Percentiles rank a stretch among this genome's conserved stretches.
Evolutionary conservation across 106 monocot species (phyloP).

Genomic region (Phalaenopsis equestris): DNA sequence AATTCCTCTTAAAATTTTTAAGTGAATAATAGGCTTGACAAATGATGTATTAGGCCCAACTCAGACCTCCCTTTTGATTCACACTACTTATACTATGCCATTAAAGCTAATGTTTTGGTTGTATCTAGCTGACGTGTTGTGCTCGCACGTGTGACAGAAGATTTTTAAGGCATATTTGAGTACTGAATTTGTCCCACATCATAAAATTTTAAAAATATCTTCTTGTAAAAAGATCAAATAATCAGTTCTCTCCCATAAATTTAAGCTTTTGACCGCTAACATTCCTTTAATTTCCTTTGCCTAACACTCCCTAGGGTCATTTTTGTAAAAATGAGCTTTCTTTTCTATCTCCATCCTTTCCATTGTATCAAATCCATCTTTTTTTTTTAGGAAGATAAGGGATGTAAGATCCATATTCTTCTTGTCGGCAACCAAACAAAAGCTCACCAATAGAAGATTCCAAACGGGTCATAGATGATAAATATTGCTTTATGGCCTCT

Average conservation of each 20-base stretch:
- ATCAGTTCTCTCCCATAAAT: too few species aligned
- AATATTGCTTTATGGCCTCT: background rate
- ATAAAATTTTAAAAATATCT: too few species aligned
- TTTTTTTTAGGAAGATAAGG: background rate
- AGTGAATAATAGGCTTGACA: background rate
- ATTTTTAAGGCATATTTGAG: too few species aligned
- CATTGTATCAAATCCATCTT: background rate
- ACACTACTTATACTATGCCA: background rate
- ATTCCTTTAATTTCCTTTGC: too few species aligned
- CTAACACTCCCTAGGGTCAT: background rate
- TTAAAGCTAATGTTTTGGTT: background rate
- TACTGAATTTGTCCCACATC: too few species aligned
- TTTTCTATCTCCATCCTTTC: background rate
- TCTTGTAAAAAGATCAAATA: too few species aligned
- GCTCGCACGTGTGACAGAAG: too few species aligned
- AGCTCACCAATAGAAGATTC: background rate
- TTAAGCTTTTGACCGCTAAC: too few species aligned
- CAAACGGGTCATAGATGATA: constrained; percentile 1
- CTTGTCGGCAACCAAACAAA: constrained; percentile 2
- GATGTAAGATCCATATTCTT: background rate
- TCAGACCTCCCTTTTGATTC: background rate
- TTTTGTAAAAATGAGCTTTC: background rate
- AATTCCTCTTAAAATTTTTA: background rate
- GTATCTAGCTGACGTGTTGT: too few species aligned
- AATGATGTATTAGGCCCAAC: background rate